phyloP scores from a whole-genome alignment of 2,329 filamentous ascomycete species.

The Scytalidium sp. region DNA sequence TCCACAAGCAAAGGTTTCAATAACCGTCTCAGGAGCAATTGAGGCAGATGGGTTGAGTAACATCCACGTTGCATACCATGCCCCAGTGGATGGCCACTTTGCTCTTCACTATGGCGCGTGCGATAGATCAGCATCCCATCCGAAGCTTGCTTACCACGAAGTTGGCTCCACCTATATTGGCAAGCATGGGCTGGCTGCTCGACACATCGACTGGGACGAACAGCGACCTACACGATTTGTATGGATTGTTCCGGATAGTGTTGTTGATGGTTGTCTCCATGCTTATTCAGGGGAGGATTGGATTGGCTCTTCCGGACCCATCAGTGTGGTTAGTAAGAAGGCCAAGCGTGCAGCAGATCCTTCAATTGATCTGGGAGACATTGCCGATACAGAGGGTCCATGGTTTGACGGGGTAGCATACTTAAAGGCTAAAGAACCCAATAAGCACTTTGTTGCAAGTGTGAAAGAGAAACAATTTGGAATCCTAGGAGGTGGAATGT shows the following conservation, averaged over 20 bases:
- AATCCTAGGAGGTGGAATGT: conserved; percentile 63
- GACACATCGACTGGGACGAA: conserved; percentile 42
- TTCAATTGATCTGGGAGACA: conserved; percentile 4
- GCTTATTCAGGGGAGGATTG: conserved; percentile 12
- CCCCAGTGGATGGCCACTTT: conserved; percentile 13
- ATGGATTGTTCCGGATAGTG: conserved; percentile 27
- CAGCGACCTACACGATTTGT: conserved; percentile 36
- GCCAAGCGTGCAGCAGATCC: background rate
- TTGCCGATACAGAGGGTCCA: conserved; percentile 36
- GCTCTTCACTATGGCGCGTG: conserved; percentile 63
- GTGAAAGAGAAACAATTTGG: conserved; percentile 56
- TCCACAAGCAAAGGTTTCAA: background rate
- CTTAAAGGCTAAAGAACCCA: conserved; percentile 50
- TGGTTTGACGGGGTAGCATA: conserved; percentile 64
- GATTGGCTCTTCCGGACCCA: conserved; percentile 26
- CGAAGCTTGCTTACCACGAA: conserved; percentile 24
- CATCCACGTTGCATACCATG: conserved; percentile 6
- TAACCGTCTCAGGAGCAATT: background rate
- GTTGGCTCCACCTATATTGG: conserved; percentile 29
- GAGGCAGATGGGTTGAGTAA: conserved; percentile 8
- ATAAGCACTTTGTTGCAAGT: conserved; percentile 44
- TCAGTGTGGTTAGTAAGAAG: background rate
- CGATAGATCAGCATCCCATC: conserved; percentile 37
- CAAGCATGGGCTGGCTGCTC: conserved; percentile 38
- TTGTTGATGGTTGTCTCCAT: conserved; percentile 29